phyloP scores from a whole-genome alignment of 2,329 filamentous ascomycete genomes.

The Alternaria arborescens region DNA sequence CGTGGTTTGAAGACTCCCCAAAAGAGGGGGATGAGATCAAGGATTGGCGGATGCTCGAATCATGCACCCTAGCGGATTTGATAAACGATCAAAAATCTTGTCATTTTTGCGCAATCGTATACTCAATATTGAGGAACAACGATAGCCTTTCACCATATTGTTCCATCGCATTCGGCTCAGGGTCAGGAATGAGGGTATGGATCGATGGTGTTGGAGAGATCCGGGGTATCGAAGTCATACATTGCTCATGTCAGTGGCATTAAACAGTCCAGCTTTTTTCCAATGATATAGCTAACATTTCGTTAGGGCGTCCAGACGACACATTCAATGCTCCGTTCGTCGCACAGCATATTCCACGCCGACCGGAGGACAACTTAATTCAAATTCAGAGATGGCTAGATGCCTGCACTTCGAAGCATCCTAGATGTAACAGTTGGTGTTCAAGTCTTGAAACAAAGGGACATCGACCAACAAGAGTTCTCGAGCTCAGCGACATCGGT shows the following conservation, averaged over 20 bases:
- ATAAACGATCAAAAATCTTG: not conserved
- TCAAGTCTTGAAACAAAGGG: not conserved
- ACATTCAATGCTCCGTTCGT: not conserved
- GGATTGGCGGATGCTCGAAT: not conserved
- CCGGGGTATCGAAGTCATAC: too few species aligned
- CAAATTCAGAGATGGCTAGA: not conserved
- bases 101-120: not conserved
- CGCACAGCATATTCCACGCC: not conserved
- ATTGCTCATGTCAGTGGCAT: too few species aligned
- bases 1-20: not conserved
- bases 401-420: not conserved
- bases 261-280: too few species aligned
- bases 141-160: not conserved
- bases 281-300: not conserved
- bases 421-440: not conserved
- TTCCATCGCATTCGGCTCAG: not conserved
- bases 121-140: not conserved
- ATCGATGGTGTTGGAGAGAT: too few species aligned
- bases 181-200: too few species aligned
- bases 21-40: too few species aligned
- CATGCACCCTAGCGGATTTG: not conserved
- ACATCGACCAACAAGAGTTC: slow-evolving; percentile 4
- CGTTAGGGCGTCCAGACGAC: not conserved
- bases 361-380: not conserved
- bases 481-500: slow-evolving; percentile 1